Evolutionary conservation across 352 stramenopile genomes (phyloP).

Genomic region (Pythium sukuiense): DNA sequence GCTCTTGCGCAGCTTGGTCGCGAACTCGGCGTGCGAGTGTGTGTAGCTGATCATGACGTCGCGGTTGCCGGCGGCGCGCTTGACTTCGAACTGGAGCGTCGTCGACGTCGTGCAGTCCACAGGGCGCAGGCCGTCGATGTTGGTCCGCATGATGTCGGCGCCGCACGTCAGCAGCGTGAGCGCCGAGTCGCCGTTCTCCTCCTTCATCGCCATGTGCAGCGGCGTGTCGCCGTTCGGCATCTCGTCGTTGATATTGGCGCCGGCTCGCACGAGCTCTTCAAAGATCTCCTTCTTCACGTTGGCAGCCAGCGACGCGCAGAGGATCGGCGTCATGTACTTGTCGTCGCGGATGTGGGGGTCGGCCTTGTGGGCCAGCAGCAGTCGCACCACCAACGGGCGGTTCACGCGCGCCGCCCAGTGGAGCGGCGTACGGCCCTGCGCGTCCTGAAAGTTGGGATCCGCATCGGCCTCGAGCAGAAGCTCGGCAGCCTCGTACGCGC

Average conservation of each 20-base stretch:
- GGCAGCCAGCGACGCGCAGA: slow-evolving; percentile 61
- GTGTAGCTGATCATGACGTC: slow-evolving; percentile 91
- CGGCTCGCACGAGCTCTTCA: slow-evolving; percentile 45
- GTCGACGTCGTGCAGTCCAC: slow-evolving; percentile 84
- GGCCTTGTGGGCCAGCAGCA: slow-evolving; percentile 50
- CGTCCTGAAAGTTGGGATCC: slow-evolving; percentile 73
- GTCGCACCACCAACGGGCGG: slow-evolving; percentile 41
- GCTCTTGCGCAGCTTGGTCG: slow-evolving; percentile 61
- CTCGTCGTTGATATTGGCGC: slow-evolving; percentile 66
- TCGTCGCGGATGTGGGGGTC: slow-evolving; percentile 61
- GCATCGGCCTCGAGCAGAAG: slow-evolving; percentile 55
- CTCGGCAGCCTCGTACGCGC: slow-evolving; percentile 37
- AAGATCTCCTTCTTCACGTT: slow-evolving; percentile 55
- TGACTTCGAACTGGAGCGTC: slow-evolving; percentile 81
- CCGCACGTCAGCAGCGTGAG: slow-evolving; percentile 58
- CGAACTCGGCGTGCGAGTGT: slow-evolving; percentile 77
- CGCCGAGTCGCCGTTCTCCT: slow-evolving; percentile 58
- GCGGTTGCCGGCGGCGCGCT: slow-evolving; percentile 68
- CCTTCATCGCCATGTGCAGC: slow-evolving; percentile 76
- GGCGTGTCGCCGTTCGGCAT: slow-evolving; percentile 70
- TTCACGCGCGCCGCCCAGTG: slow-evolving; percentile 71
- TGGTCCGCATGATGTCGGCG: slow-evolving; percentile 62
- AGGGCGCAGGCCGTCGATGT: slow-evolving; percentile 63
- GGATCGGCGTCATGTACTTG: slow-evolving; percentile 57
- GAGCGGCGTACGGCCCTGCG: slow-evolving; percentile 53